Percentiles rank a stretch among this genome's conserved stretches.
phyloP scores from a whole-genome alignment of 140 eudicot species.

The Erigeron philadelphicus region DNA sequence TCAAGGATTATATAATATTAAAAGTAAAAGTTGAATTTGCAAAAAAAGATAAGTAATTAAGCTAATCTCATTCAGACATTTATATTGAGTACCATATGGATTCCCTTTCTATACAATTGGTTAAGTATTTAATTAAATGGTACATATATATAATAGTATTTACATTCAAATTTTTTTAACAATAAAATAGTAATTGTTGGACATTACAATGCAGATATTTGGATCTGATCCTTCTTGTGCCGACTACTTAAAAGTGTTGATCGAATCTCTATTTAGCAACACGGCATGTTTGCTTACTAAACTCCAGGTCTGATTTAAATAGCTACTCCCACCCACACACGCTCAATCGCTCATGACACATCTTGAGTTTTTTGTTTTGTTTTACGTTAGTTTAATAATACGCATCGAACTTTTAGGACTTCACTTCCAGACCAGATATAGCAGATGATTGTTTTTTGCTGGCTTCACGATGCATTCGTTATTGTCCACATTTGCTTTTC shows the following conservation, averaged over 20 bases:
- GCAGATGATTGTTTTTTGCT: slow-evolving; percentile 95
- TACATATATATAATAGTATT: too few relatives aligned
- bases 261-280: slow-evolving; percentile 79
- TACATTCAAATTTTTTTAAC: too few relatives aligned
- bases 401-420: slow-evolving; percentile 49
- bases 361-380: slow-evolving; percentile 4
- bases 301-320: slow-evolving; percentile 50
- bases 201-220: slow-evolving; percentile 66
- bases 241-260: slow-evolving; percentile 69
- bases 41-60: too few relatives aligned
- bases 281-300: slow-evolving; percentile 76
- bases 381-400: slow-evolving; percentile 15
- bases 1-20: too few relatives aligned
- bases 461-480: slow-evolving; percentile 97
- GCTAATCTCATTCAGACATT: too few relatives aligned
- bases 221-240: slow-evolving; percentile 98
- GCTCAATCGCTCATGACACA: not conserved
- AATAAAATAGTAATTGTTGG: slow-evolving; percentile 9
- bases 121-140: too few relatives aligned
- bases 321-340: not conserved
- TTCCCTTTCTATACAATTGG: too few relatives aligned
- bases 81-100: too few relatives aligned
- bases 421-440: slow-evolving; percentile 80
- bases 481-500: slow-evolving; percentile 83
- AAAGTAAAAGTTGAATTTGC: too few relatives aligned